phyloP scores from a whole-genome alignment of 2,329 filamentous ascomycete genomes.

The Colletotrichum sp. region DNA sequence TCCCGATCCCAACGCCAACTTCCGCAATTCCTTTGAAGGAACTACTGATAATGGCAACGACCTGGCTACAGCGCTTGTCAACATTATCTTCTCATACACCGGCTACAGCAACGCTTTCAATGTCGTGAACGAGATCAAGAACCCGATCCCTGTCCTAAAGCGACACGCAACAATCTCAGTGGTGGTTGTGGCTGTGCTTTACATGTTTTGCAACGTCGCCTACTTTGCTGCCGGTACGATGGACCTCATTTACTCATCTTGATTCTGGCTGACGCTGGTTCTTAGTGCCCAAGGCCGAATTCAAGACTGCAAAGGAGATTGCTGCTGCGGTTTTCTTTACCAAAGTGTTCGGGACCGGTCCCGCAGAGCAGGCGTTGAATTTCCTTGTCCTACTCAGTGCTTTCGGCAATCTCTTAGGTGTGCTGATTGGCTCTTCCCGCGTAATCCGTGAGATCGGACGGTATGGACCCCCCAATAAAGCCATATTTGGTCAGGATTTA shows the following conservation, averaged over 20 bases:
- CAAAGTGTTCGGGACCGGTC: slow-evolving; percentile 58
- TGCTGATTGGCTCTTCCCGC: slow-evolving; percentile 59
- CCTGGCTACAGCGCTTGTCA: slow-evolving; percentile 55
- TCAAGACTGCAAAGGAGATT: slow-evolving; percentile 55
- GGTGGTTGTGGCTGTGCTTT: slow-evolving; percentile 55
- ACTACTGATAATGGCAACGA: slow-evolving; percentile 40
- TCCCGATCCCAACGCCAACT: slow-evolving; percentile 38
- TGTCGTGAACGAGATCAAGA: slow-evolving; percentile 66
- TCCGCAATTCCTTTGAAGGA: slow-evolving; percentile 38
- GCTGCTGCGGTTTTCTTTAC: slow-evolving; percentile 65
- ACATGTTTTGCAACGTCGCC: slow-evolving; percentile 64
- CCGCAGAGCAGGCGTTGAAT: slow-evolving; percentile 58
- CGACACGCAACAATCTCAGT: slow-evolving; percentile 55
- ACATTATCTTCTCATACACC: slow-evolving; percentile 62
- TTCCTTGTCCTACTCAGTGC: slow-evolving; percentile 61
- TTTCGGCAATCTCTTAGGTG: slow-evolving; percentile 63
- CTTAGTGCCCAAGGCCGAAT: slow-evolving; percentile 54
- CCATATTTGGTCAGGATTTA: not conserved
- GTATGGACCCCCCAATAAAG: slow-evolving; percentile 24
- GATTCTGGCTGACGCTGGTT: not conserved
- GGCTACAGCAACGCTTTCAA: slow-evolving; percentile 67
- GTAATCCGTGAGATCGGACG: slow-evolving; percentile 65
- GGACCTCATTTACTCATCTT: not conserved
- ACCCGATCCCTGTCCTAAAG: slow-evolving; percentile 62
- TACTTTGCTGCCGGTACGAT: slow-evolving; percentile 51